These are phyloP conservation scores for Xylaria sp. DNA, from an alignment of 2,329 filamentous ascomycete species.

Conservation along the genomic window DNA sequence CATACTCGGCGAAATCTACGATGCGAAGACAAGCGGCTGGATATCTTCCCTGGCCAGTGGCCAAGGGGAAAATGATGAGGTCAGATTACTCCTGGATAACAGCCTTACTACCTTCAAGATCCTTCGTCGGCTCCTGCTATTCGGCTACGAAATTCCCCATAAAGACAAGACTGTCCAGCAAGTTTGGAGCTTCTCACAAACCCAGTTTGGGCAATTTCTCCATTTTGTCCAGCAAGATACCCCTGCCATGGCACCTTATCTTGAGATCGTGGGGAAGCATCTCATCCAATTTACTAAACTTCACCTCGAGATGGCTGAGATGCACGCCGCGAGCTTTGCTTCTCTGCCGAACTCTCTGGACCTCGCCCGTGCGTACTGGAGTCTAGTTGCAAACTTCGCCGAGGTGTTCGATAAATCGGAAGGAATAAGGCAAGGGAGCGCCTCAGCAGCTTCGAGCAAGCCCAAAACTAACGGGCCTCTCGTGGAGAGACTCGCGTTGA, in stretches of 20 bases:
- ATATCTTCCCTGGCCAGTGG: slow-evolving; percentile 60
- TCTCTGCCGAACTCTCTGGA: slow-evolving; percentile 78
- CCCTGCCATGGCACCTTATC: slow-evolving; percentile 55
- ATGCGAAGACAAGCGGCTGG: slow-evolving; percentile 73
- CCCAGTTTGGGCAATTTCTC: slow-evolving; percentile 78
- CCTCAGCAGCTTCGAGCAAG: slow-evolving; percentile 44
- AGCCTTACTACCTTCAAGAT: slow-evolving; percentile 80
- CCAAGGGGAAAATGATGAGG: slow-evolving; percentile 60
- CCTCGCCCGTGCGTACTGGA: slow-evolving; percentile 84
- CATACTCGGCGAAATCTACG: slow-evolving; percentile 77
- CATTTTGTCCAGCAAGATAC: slow-evolving; percentile 61
- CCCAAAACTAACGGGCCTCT: slow-evolving; percentile 63
- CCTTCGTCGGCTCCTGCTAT: slow-evolving; percentile 75
- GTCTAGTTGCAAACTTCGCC: slow-evolving; percentile 74
- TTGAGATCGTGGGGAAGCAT: slow-evolving; percentile 77
- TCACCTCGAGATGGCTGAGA: slow-evolving; percentile 81
- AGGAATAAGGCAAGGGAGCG: slow-evolving; percentile 53
- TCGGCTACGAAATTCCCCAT: slow-evolving; percentile 83
- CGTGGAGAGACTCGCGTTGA: slow-evolving; percentile 78
- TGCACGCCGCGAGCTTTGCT: slow-evolving; percentile 81
- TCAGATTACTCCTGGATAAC: slow-evolving; percentile 69
- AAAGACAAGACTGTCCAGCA: slow-evolving; percentile 73
- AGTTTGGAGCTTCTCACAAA: slow-evolving; percentile 79
- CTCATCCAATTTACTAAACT: slow-evolving; percentile 89
- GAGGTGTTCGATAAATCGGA: slow-evolving; percentile 69